Conservation (phyloP, 305 asterid species). For the Fraxinus baroniana region DNA sequence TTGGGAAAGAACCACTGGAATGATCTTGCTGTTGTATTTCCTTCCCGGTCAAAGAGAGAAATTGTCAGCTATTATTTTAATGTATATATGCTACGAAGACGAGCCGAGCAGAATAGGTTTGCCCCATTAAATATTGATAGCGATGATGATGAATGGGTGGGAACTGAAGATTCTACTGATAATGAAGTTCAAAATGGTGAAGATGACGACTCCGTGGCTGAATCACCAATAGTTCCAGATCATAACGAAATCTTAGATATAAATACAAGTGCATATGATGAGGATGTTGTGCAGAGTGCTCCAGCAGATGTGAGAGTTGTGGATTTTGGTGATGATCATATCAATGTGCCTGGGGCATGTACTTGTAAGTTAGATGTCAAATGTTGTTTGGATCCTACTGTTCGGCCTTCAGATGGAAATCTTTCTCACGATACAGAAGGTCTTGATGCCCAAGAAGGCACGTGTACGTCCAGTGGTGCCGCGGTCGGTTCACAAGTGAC, state of each 20-base stretch:
- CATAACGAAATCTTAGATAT: not conserved
- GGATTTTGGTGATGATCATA: slow-evolving; percentile 19
- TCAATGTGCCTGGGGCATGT: slow-evolving; percentile 4
- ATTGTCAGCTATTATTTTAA: slow-evolving; percentile 75
- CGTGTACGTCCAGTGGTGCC: slow-evolving; percentile 6
- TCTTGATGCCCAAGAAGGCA: slow-evolving; percentile 9
- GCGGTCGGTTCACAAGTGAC: slow-evolving; percentile 11
- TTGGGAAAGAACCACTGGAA: slow-evolving; percentile 62
- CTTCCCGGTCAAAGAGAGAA: slow-evolving; percentile 55
- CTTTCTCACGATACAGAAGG: slow-evolving; percentile 1
- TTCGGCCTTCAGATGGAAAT: not conserved
- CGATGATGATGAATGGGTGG: slow-evolving; percentile 64
- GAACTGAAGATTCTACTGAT: slow-evolving; percentile 25
- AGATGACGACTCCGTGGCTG: slow-evolving; percentile 28
- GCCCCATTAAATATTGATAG: slow-evolving; percentile 57
- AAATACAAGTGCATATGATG: slow-evolving; percentile 7
- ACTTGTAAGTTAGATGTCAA: not conserved
- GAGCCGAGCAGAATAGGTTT: slow-evolving; percentile 71
- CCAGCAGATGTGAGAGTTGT: not conserved
- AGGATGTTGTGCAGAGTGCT: not conserved
- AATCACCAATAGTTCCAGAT: slow-evolving; percentile 19
- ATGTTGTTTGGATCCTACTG: not conserved
- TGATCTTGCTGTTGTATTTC: slow-evolving; percentile 45
- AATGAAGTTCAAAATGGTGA: slow-evolving; percentile 30
- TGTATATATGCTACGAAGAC: slow-evolving; percentile 62